Evolutionary conservation across 805 yeast species (phyloP).

Genomic region (Maudiozyma saulgeensis): DNA sequence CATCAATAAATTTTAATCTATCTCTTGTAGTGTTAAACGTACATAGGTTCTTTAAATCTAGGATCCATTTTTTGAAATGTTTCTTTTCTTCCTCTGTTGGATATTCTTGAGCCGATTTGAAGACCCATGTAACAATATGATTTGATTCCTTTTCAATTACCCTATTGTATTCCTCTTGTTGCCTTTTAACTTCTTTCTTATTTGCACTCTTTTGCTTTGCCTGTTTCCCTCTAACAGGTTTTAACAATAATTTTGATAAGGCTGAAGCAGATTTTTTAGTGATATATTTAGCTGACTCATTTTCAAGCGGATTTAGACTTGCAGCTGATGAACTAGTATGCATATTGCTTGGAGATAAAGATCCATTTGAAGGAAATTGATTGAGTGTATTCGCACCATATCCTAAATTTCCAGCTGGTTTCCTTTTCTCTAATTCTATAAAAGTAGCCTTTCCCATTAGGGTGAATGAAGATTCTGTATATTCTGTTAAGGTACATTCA

Average conservation of each 20-base stretch:
- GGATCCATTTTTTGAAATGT: constrained; percentile 44
- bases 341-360: not conserved
- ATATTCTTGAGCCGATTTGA: constrained; percentile 17
- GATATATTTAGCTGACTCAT: constrained; percentile 2
- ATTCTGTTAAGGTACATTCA: constrained; percentile 25
- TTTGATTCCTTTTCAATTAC: constrained; percentile 3
- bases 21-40: constrained; percentile 38
- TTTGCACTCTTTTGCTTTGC: constrained; percentile 4
- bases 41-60: constrained; percentile 44
- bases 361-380: not conserved
- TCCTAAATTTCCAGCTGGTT: constrained; percentile 5
- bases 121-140: constrained; percentile 19
- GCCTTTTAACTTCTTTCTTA: constrained; percentile 3
- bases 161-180: constrained; percentile 2
- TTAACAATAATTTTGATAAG: constrained; percentile 7
- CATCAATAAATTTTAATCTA: constrained; percentile 41
- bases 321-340: not conserved
- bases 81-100: constrained; percentile 36
- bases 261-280: constrained; percentile 6
- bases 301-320: not conserved
- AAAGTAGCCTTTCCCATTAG: constrained; percentile 29
- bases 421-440: constrained; percentile 9
- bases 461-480: constrained; percentile 33
- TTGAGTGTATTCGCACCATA: not conserved
- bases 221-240: constrained; percentile 5